Conservation (phyloP, 345 rosid genomes). For the Combretum micranthum region DNA sequence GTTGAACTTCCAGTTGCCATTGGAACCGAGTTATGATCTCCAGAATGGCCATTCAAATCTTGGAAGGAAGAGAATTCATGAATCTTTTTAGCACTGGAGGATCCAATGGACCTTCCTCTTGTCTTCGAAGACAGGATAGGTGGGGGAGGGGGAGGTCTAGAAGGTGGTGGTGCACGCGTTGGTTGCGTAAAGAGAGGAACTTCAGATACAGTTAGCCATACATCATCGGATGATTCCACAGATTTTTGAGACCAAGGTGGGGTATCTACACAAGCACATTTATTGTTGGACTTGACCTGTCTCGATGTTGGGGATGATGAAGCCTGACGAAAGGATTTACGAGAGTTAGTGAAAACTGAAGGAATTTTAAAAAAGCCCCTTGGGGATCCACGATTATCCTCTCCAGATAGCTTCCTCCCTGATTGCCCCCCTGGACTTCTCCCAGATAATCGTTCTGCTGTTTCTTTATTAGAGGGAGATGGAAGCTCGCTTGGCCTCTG, state of each 20-base stretch:
- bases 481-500: slow-evolving; percentile 9
- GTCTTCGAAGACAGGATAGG: slow-evolving; percentile 15
- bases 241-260: slow-evolving; percentile 19
- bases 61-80: slow-evolving; percentile 12
- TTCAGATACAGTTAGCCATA: slow-evolving; percentile 47
- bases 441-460: slow-evolving; percentile 20
- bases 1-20: slow-evolving; percentile 10
- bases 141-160: slow-evolving; percentile 43
- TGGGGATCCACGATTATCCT: slow-evolving; percentile 20
- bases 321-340: slow-evolving; percentile 5
- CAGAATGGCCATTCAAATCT: slow-evolving; percentile 6
- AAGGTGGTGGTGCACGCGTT: slow-evolving; percentile 39
- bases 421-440: slow-evolving; percentile 15
- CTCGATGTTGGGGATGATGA: slow-evolving; percentile 7
- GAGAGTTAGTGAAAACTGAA: slow-evolving; percentile 7
- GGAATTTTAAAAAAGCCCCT: slow-evolving; percentile 24
- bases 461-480: slow-evolving; percentile 12
- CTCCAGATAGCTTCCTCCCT: slow-evolving; percentile 10
- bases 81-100: slow-evolving; percentile 8
- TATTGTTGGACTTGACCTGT: slow-evolving; percentile 6
- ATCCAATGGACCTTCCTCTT: slow-evolving; percentile 8
- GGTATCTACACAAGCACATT: slow-evolving; percentile 12
- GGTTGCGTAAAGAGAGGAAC: slow-evolving; percentile 40
- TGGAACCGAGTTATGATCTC: slow-evolving; percentile 11
- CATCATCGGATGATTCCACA: slow-evolving; percentile 27